Evolutionary conservation across 2,329 filamentous ascomycete species (phyloP).

Genomic region (Fusarium chlamydosporum): DNA sequence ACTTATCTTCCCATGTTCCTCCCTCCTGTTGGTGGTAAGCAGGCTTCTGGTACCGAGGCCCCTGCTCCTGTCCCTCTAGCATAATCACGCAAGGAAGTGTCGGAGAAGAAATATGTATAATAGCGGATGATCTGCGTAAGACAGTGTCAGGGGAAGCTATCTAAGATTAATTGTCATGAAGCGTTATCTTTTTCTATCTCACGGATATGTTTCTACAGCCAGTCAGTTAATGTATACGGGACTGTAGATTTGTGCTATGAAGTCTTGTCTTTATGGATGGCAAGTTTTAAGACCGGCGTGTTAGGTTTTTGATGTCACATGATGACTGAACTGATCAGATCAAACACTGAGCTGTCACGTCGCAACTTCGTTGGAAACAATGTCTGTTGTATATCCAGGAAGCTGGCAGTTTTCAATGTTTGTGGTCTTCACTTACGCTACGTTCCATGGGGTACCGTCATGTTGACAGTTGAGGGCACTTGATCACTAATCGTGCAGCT

Average conservation of each 20-base stretch:
- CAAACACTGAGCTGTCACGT: background rate
- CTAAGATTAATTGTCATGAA: constrained; percentile 19
- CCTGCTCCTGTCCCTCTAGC: constrained; percentile 44
- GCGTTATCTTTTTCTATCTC: constrained; percentile 23
- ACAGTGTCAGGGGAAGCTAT: background rate
- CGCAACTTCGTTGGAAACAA: background rate
- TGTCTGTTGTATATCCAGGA: background rate
- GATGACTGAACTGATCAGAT: background rate
- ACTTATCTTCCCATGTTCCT: constrained; percentile 67
- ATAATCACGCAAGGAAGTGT: constrained; percentile 13
- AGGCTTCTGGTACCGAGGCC: constrained; percentile 54
- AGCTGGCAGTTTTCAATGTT: background rate
- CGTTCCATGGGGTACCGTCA: background rate
- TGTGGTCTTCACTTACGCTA: background rate
- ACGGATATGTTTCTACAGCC: background rate
- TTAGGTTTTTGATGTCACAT: background rate
- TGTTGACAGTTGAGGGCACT: background rate
- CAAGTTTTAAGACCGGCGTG: background rate
- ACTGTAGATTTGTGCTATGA: constrained; percentile 15
- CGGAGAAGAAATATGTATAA: constrained; percentile 13
- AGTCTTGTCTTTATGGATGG: constrained; percentile 18
- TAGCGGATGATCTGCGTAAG: background rate
- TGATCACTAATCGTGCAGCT: background rate
- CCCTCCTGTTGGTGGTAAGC: constrained; percentile 55
- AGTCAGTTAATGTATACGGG: background rate